phyloP scores from a whole-genome alignment of 805 yeast species.

The Kluyveromyces dobzhanskii region DNA sequence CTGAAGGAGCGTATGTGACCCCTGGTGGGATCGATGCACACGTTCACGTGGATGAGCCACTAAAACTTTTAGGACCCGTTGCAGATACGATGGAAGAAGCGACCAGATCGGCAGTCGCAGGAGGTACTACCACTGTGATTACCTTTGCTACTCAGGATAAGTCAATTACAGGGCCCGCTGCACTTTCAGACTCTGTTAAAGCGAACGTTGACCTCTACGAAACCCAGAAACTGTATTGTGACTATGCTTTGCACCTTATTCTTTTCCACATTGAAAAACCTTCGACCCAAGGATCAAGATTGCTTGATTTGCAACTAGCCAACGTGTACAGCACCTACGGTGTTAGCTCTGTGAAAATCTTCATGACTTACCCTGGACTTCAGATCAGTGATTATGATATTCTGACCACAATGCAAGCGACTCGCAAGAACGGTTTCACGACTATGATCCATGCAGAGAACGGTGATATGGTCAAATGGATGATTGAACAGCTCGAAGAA shows the following conservation, averaged over 20 bases:
- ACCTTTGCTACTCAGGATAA: constrained; percentile 40
- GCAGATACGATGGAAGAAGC: constrained; percentile 40
- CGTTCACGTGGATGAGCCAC: constrained; percentile 39
- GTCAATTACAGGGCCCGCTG: constrained; percentile 25
- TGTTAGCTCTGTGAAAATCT: constrained; percentile 35
- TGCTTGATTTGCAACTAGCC: constrained; percentile 29
- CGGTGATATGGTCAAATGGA: constrained; percentile 36
- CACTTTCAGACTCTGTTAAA: constrained; percentile 26
- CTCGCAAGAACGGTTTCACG: constrained; percentile 36
- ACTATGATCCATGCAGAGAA: constrained; percentile 48
- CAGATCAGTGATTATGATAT: constrained; percentile 35
- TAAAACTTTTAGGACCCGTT: constrained; percentile 26
- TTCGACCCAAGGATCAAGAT: constrained; percentile 6
- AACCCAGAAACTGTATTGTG: constrained; percentile 29
- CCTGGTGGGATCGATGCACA: constrained; percentile 48
- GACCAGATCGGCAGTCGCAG: constrained; percentile 38
- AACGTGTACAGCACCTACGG: constrained; percentile 30
- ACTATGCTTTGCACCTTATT: constrained; percentile 42
- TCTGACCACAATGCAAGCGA: constrained; percentile 31
- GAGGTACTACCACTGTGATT: constrained; percentile 43
- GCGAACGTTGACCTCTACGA: constrained; percentile 19
- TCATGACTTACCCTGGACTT: constrained; percentile 39
- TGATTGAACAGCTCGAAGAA: constrained; percentile 33
- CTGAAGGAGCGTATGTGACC: constrained; percentile 39
- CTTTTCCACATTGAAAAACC: constrained; percentile 27